Conservation (phyloP, 2,329 filamentous ascomycete species). For the Pyrenochaeta sp. region DNA sequence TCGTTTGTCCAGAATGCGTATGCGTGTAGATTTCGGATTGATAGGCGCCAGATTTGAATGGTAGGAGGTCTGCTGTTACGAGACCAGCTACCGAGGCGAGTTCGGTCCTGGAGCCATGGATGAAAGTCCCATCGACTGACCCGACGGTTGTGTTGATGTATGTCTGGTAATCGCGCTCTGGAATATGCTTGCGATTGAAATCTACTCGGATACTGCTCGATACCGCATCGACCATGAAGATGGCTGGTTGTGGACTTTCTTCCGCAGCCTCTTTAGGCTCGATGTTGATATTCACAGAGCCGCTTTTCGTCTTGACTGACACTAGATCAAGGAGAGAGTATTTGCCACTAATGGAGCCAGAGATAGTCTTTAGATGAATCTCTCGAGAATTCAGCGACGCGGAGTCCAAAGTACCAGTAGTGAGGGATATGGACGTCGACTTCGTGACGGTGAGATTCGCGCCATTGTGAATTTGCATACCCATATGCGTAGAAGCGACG, state of each 20-base stretch:
- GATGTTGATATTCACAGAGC: slow-evolving; percentile 52
- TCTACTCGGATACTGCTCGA: slow-evolving; percentile 51
- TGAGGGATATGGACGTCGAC: slow-evolving; percentile 41
- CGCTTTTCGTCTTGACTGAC: slow-evolving; percentile 51
- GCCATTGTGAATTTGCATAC: slow-evolving; percentile 48
- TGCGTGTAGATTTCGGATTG: slow-evolving; percentile 44
- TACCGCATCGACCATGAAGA: slow-evolving; percentile 46
- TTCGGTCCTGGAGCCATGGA: slow-evolving; percentile 51
- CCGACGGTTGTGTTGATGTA: slow-evolving; percentile 50
- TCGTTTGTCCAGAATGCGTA: slow-evolving; percentile 47
- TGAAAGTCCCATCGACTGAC: slow-evolving; percentile 49
- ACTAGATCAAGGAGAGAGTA: slow-evolving; percentile 54
- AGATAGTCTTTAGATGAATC: slow-evolving; percentile 51
- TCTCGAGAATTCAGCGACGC: slow-evolving; percentile 47
- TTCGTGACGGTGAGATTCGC: slow-evolving; percentile 45
- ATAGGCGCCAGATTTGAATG: slow-evolving; percentile 41
- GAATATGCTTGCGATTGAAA: slow-evolving; percentile 47
- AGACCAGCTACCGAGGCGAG: slow-evolving; percentile 50
- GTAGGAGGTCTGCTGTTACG: slow-evolving; percentile 49
- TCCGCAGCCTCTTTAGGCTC: slow-evolving; percentile 46
- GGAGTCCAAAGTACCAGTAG: slow-evolving; percentile 47
- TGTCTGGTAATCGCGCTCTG: slow-evolving; percentile 53
- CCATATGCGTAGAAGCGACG: slow-evolving; percentile 48
- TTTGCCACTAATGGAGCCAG: slow-evolving; percentile 52
- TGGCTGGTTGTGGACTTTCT: slow-evolving; percentile 41